Base-by-base conservation (phyloP, 768 basidiomycete species). In the Boletus pseudopeckii region DNA sequence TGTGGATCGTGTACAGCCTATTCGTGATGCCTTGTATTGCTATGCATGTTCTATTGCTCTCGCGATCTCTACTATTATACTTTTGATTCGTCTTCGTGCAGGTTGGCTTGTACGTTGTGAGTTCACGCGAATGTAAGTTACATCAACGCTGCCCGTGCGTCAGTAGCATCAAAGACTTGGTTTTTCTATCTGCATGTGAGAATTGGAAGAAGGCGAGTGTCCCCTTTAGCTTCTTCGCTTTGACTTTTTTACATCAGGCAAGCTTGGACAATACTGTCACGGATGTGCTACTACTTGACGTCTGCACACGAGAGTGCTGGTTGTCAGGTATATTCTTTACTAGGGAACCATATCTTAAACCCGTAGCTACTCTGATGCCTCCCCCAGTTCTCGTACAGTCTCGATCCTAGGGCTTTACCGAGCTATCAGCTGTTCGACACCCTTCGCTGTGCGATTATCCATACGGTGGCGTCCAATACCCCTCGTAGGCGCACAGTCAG, bases 21-120 rank as follows among this genome's bases (percentile, higher is more conserved):
- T 47, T 44, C 22, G 38, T 39, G 48, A 41, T 44, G 28, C 37
- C 46, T 40, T 64, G 54, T 62, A 64, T 56, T 51, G 53, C 26
- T 65, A 53, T 54, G 53, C 40, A 32, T 60, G 42, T 48, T 47
- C 7, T 33, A 15, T 48, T 32, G 45, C 32, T 50, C 11, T 64
- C 48, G 56, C 34, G 45, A 58, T 39, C 44, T 33, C 6, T 11
- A 24, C 24, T 32, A 32, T 32, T 32, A 51, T 45, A 39, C 44
- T 52, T 26, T 47, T 61, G 37, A 44, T 63, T 22, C 2, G 34
- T 28, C 22, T 36, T n/a, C 3, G 18, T 48, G 11, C 33, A 46
- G 43, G 43, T 54, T 47, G 54, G 10, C 45, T n/a, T 15, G 22
- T 7, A 36, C 7, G 41, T 4, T 14, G 24, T 28, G 17, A 42